phyloP scores from a whole-genome alignment of 768 basidiomycete genomes.

The Saitozyma sp. region DNA sequence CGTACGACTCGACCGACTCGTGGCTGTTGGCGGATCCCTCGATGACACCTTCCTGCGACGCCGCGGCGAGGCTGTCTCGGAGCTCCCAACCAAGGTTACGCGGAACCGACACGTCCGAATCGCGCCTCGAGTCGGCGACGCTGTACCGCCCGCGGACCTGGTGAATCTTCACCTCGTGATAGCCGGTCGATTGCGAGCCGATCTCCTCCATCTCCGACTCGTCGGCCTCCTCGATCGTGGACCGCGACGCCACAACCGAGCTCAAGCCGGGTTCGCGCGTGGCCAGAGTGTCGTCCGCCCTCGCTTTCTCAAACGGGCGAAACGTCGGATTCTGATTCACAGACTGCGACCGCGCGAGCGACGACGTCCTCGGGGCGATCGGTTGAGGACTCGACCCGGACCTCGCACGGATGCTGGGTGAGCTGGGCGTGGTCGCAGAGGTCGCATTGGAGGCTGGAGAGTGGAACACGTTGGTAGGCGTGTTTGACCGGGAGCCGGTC shows the following conservation, averaged over 20 bases:
- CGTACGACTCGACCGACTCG: too few species aligned
- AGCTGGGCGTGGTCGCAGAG: not conserved
- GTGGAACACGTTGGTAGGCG: conserved; percentile 16
- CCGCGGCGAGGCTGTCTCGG: too few species aligned
- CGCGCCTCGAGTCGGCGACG: conserved; percentile 19
- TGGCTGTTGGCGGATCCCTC: too few species aligned
- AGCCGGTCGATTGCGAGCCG: too few species aligned
- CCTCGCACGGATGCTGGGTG: conserved; percentile 5
- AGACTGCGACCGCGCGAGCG: conserved; percentile 25
- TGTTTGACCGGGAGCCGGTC: conserved; percentile 13
- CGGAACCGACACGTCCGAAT: conserved; percentile 11
- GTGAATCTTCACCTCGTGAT: conserved; percentile 9
- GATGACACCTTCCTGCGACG: too few species aligned
- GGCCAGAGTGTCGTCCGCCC: not conserved
- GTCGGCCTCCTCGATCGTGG: conserved; percentile 20
- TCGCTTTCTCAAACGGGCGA: not conserved
- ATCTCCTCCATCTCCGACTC: conserved; percentile 11
- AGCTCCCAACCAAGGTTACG: too few species aligned
- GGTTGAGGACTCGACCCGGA: conserved; percentile 27
- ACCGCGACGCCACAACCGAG: conserved; percentile 12
- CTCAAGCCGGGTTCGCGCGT: conserved; percentile 4
- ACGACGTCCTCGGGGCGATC: conserved; percentile 14
- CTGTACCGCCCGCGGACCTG: conserved; percentile 15
- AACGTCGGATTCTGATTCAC: conserved; percentile 14
- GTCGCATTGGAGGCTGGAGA: too few species aligned